Base-by-base conservation (phyloP, 345 rosid genomes). In the Eucalyptus grandis region DNA sequence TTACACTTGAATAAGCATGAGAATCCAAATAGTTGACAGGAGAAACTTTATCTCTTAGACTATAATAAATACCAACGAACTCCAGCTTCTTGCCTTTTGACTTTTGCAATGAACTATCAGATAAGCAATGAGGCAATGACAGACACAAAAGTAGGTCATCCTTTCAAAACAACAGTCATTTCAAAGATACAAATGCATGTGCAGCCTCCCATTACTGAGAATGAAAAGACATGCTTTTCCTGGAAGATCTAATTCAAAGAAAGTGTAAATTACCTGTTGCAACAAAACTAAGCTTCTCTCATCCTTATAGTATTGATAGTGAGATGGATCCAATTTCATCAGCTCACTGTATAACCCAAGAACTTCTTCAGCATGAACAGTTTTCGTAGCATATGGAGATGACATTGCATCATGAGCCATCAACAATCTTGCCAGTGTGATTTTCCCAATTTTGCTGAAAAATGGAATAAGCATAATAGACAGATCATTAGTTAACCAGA, bases 371-470 rank as follows among this genome's bases (percentile, higher is more conserved):
- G 91, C 95, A 86, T 96, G 95, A 86, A 49, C 88, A 89, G 88
- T 88, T 88, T 91, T 91, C n/a, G 87, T 89, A 53, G 92, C 69
- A 89, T 50, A 86, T 72, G 92, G 88, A 86, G 89, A 88, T 67
- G 62, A 37, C 92, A 93, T 91, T 86, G 89, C 93, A 92, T 97
- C 94, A 89, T 88, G 91, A 87, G 99, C 98, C 92, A 92, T 95
- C 95, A 96, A 91, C 93, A 97, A 93, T 93, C 96, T 96, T 37
- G 98, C 99, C 90, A 97, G 95, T 17, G 96, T 95, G 91, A 98
- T 97, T 94, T 98, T 98, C 88, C 98, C 98, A 89, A 98, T 96
- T 95, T 98, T 98, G 92, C 98, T 97, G 89, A 92, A 93, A 89
- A 87, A 67, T 89, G n/a, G 89, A 49, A 53, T 44, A 22, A 88